Evolutionary conservation across 2,329 filamentous ascomycete species (phyloP).

Genomic region (Penicillium verrucosum): DNA sequence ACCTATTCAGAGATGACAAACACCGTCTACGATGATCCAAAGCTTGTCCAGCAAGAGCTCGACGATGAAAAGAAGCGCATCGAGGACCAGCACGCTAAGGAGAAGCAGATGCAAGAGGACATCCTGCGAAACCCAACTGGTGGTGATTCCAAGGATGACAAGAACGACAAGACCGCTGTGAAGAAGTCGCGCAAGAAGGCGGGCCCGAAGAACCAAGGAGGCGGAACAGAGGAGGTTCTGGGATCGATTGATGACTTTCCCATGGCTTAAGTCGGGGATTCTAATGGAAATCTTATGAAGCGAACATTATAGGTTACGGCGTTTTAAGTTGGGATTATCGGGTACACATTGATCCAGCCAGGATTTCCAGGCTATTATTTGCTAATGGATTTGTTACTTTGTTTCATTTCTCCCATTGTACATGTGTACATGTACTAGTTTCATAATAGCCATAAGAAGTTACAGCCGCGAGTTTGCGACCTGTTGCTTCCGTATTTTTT

Average conservation of each 20-base stretch:
- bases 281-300: neutral
- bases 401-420: neutral
- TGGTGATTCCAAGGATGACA: slow-evolving; percentile 31
- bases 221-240: slow-evolving; percentile 42
- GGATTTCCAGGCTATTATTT: slow-evolving; percentile 3
- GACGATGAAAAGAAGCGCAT: slow-evolving; percentile 47
- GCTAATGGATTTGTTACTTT: neutral
- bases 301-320: slow-evolving; percentile 1
- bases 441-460: neutral
- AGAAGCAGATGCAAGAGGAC: slow-evolving; percentile 45
- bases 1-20: slow-evolving; percentile 48
- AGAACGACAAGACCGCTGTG: slow-evolving; percentile 24
- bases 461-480: neutral
- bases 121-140: slow-evolving; percentile 43
- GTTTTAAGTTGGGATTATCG: slow-evolving; percentile 1
- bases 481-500: neutral
- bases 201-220: slow-evolving; percentile 25
- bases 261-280: neutral
- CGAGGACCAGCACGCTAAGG: slow-evolving; percentile 46
- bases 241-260: slow-evolving; percentile 39
- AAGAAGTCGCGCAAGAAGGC: slow-evolving; percentile 36
- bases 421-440: neutral
- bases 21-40: slow-evolving; percentile 42
- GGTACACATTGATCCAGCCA: slow-evolving; percentile 7
- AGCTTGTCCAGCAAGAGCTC: slow-evolving; percentile 39